Conservation (phyloP, 352 stramenopile genomes). For the Aphanomyces invadans region DNA sequence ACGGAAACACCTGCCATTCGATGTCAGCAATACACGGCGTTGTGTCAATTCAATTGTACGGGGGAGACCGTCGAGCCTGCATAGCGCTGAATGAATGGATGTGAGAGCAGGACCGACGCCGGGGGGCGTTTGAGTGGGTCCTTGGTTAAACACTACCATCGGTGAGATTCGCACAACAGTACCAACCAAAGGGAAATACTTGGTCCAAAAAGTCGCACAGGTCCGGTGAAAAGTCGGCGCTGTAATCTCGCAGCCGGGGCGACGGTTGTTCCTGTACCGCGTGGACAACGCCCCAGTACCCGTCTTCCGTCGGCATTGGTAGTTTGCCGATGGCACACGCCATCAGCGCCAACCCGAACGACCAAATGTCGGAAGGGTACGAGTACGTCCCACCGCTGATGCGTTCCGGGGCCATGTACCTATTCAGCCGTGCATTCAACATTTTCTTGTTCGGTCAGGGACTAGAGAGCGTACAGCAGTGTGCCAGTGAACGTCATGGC, state of each 20-base stretch:
- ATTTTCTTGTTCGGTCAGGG: neutral
- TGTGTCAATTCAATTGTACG: neutral
- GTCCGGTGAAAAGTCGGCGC: conserved; percentile 50
- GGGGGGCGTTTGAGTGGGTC: conserved; percentile 56
- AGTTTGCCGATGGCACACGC: conserved; percentile 81
- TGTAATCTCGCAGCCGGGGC: conserved; percentile 52
- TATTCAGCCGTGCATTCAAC: conserved; percentile 18
- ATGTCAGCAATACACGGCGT: no score
- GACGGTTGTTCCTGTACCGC: conserved; percentile 72
- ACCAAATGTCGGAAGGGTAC: conserved; percentile 79
- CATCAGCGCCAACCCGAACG: conserved; percentile 74
- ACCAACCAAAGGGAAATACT: no score
- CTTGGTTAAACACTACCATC: conserved; percentile 60
- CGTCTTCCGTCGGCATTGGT: conserved; percentile 71
- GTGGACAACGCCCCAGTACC: conserved; percentile 87
- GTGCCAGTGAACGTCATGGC: conserved; percentile 88
- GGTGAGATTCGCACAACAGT: neutral
- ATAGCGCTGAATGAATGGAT: conserved; percentile 49
- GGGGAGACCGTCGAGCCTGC: neutral
- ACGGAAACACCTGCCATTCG: neutral
- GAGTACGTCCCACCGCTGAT: conserved; percentile 88
- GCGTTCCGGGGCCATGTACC: conserved; percentile 90
- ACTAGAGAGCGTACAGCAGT: conserved; percentile 54
- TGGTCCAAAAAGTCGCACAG: conserved; percentile 68
- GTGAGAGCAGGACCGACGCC: conserved; percentile 45